Evolutionary conservation across 2,329 filamentous ascomycete genomes (phyloP).

Genomic region (Apiospora arundinis): DNA sequence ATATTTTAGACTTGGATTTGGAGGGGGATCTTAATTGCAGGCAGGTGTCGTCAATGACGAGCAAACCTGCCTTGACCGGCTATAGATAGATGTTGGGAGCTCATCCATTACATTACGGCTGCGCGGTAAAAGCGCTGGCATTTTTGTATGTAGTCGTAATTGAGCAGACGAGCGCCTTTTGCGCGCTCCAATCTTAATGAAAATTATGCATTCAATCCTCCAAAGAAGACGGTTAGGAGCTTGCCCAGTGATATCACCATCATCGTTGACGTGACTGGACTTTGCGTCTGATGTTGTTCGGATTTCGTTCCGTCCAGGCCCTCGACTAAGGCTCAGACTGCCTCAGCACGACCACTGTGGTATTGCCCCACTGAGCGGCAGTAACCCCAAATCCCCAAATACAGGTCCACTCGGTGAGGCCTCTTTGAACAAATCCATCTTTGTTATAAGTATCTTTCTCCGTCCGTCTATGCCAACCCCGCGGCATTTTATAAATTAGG

Average conservation of each 20-base stretch:
- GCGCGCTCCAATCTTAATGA: background rate
- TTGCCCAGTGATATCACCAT: background rate
- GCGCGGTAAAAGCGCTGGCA: background rate
- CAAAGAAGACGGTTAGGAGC: background rate
- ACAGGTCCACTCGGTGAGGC: background rate
- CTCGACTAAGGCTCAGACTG: background rate
- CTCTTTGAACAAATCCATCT: background rate
- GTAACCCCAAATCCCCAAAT: background rate
- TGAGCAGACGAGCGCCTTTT: background rate
- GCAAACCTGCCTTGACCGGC: background rate
- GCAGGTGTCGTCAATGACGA: background rate
- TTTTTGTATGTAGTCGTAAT: conserved; percentile 4
- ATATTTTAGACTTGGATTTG: conserved; percentile 18
- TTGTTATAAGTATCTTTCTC: background rate
- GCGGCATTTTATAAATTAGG: background rate
- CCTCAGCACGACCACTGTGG: background rate
- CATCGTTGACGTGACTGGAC: background rate
- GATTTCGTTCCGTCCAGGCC: background rate
- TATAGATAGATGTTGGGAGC: background rate
- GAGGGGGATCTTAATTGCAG: background rate
- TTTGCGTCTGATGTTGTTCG: background rate
- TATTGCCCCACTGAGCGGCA: conserved; percentile 2
- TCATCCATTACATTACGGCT: background rate
- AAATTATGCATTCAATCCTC: background rate
- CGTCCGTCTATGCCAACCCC: background rate